Evolutionary conservation across 306 rosid genomes (phyloP).

Genomic region (Trichosanthes truncata): DNA sequence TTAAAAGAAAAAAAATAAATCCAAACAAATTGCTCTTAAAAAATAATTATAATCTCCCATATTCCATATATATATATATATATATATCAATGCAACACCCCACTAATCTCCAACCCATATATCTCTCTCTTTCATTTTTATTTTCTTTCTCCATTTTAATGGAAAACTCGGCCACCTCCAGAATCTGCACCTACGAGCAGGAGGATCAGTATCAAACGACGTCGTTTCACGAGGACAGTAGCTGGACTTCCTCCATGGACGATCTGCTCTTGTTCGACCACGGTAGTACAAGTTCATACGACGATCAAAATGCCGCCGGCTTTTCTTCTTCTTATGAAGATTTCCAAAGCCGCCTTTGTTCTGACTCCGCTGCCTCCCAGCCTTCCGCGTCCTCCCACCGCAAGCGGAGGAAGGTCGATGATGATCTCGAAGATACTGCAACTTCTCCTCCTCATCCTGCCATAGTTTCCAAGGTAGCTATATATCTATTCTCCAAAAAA

Average conservation of each 20-base stretch:
- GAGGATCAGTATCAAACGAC: not conserved
- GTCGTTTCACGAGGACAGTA: not conserved
- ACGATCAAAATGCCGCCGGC: not conserved
- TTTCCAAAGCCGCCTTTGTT: not conserved
- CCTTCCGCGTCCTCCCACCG: not conserved
- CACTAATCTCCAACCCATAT: not conserved
- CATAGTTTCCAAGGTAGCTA: not conserved
- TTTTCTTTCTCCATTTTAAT: not conserved
- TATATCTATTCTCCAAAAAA: too few species aligned
- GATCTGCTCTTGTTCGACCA: not conserved
- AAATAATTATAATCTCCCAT: not conserved
- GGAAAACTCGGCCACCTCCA: slow-evolving; percentile 3
- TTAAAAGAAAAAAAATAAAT: too few species aligned
- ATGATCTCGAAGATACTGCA: not conserved
- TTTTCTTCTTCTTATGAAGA: not conserved
- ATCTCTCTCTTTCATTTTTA: not conserved
- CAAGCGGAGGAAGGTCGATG: not conserved
- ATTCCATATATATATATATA: not conserved
- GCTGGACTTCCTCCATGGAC: not conserved
- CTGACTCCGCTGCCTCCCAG: not conserved
- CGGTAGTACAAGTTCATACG: not conserved
- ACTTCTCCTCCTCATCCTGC: slow-evolving; percentile 2
- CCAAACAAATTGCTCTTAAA: too few species aligned
- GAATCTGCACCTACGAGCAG: not conserved
- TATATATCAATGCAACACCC: not conserved